Conservation (phyloP, 2,329 filamentous ascomycete species). For the Nemania diffusa region DNA sequence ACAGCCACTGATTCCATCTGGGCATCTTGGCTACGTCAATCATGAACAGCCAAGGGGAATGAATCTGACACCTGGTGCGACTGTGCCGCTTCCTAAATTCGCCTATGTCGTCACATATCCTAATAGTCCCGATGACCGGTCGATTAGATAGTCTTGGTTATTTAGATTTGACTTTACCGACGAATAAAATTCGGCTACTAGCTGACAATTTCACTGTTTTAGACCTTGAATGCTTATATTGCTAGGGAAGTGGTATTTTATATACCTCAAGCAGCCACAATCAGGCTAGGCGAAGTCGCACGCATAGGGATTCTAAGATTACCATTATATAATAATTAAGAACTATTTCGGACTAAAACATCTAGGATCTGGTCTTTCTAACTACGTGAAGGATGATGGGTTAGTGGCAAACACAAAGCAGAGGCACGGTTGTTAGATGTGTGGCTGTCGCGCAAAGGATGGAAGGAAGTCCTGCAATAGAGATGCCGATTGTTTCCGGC, state of each 20-base stretch:
- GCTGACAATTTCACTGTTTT: not conserved
- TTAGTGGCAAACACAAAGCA: not conserved
- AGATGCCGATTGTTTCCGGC: not conserved
- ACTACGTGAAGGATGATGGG: not conserved
- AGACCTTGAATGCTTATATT: not conserved
- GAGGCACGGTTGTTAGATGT: not conserved
- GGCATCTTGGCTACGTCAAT: not conserved
- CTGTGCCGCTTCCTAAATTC: not conserved
- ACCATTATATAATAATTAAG: no score
- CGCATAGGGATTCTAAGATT: no score
- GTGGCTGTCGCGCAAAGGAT: not conserved
- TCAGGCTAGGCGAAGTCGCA: not conserved
- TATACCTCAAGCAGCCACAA: not conserved
- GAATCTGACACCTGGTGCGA: not conserved
- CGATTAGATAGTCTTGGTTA: not conserved
- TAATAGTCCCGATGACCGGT: not conserved
- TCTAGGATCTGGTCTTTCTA: not conserved
- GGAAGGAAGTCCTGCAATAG: not conserved
- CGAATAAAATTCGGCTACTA: not conserved
- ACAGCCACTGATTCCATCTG: slow-evolving; percentile 3
- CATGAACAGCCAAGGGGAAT: not conserved
- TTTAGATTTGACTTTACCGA: not conserved
- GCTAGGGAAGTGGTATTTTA: not conserved
- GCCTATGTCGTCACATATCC: not conserved
- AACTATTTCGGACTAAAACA: no score